Evolutionary conservation across 257 asterid species (phyloP), one percentile per base, ranked within the genome.

Genomic region (Dorcoceras hygrometricum): DNA sequence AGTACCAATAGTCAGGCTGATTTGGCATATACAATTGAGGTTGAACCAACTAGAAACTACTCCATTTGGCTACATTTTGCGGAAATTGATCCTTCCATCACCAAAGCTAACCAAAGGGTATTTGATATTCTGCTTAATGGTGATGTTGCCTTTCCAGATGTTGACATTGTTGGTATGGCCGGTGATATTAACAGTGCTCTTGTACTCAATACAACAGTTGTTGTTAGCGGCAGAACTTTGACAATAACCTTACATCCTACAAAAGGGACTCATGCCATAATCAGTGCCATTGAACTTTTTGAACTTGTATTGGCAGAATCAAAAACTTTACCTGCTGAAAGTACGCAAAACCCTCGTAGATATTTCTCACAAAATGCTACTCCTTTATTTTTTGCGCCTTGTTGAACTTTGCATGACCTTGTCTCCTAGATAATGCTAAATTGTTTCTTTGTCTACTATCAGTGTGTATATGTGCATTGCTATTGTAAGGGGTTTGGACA

Each of bases 61-160:
- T 94, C 96, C 26, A 71, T 94, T 16, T 94, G 99, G 99, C 74
- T 94, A 55, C 99, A 94, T 75, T 94, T 90, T 75, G 97, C 99
- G 14, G 99, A 94, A 75, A 94, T 89, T 68, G 96, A 90, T 62
- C 76, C 90, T 67, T 74, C 86, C 5, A 81, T 94, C 61, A 90
- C 84, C 27, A 82, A 66, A 29, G 75, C 77, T n/a, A 93, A 95
- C 18, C 77, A 94, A 71, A 84, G 99, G 83, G 89, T 94, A 51
- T 85, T 94, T 73, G 86, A 89, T 43, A 70, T 94, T 61, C 71
- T 75, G 78, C 73, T 94, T 34, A 94, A 94, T 73, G 99, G 96
- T 27, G 95, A 79, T 66, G 23, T 57, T 57, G 46, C 5, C 20
- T 82, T 87, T 80, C 77, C 0, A 66, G 86, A 74, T 69, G 78